These are phyloP conservation scores for Aspergillus sp. DNA, from an alignment of 2,329 filamentous ascomycete genomes.

Conservation along the genomic window DNA sequence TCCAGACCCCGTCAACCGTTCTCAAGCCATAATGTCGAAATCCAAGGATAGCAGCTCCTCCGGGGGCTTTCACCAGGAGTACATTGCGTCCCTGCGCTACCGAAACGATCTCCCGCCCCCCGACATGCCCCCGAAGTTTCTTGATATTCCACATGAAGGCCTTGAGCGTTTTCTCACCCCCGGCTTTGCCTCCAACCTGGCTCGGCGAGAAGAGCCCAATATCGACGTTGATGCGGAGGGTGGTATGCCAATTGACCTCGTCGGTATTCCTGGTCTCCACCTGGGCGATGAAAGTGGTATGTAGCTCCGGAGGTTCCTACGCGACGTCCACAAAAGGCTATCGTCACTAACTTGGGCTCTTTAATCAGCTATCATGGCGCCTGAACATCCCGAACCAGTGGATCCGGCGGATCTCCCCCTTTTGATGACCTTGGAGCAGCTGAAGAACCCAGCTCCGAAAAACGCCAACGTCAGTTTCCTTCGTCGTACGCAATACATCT, in stretches of 20 bases:
- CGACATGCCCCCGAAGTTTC: constrained; percentile 89
- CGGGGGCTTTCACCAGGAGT: constrained; percentile 76
- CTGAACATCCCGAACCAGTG: constrained; percentile 65
- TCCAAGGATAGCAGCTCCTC: constrained; percentile 38
- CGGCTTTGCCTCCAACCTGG: constrained; percentile 82
- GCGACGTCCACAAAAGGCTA: constrained; percentile 9
- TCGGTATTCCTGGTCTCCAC: constrained; percentile 92
- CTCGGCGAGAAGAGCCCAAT: constrained; percentile 87
- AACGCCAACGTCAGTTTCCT: constrained; percentile 87
- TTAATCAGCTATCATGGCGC: constrained; percentile 71
- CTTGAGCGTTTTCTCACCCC: constrained; percentile 87
- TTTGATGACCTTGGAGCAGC: constrained; percentile 75
- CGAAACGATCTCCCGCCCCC: constrained; percentile 94
- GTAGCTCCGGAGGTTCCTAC: constrained; percentile 18
- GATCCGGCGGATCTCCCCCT: constrained; percentile 83
- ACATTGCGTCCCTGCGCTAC: constrained; percentile 92
- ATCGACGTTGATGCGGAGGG: constrained; percentile 97
- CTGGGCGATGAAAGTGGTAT: constrained; percentile 91
- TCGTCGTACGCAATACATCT: constrained; percentile 91
- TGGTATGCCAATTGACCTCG: constrained; percentile 93
- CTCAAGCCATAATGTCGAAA: constrained; percentile 34
- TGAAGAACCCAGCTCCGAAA: constrained; percentile 77
- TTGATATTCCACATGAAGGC: constrained; percentile 93
- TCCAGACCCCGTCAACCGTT: neutral
- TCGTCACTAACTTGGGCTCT: constrained; percentile 18